Conservation (phyloP, 2,329 filamentous ascomycete genomes). For the Pseudogymnoascus verrucosus region DNA sequence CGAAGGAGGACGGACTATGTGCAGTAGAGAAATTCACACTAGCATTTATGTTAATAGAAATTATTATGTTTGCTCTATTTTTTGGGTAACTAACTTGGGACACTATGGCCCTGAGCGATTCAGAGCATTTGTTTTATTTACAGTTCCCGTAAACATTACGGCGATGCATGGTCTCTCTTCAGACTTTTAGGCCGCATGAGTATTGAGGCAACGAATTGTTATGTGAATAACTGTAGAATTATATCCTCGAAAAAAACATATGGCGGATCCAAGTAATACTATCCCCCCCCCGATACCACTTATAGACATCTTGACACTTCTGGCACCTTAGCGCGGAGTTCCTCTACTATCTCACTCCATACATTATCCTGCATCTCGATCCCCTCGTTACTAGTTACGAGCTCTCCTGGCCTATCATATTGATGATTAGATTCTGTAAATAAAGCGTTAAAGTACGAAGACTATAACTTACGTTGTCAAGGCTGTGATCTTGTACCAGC, state of each 20-base stretch:
- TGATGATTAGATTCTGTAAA: background rate
- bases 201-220: background rate
- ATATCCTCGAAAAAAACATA: background rate
- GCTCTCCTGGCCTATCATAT: background rate
- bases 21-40: too few relatives aligned
- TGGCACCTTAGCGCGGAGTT: background rate
- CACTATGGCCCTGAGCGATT: too few relatives aligned
- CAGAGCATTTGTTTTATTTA: too few relatives aligned
- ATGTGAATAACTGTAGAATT: background rate
- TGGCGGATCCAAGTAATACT: background rate
- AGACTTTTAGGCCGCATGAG: too few relatives aligned
- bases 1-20: too few relatives aligned
- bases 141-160: too few relatives aligned
- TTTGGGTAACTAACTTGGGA: too few relatives aligned
- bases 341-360: background rate
- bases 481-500: background rate
- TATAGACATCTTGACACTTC: conserved; percentile 38
- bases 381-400: background rate
- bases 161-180: too few relatives aligned
- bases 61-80: too few relatives aligned
- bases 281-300: too few relatives aligned
- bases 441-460: background rate
- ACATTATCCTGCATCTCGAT: background rate
- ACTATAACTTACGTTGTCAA: background rate
- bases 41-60: too few relatives aligned